phyloP scores from a whole-genome alignment of 2,329 filamentous ascomycete species.

The Colletotrichum scovillei region DNA sequence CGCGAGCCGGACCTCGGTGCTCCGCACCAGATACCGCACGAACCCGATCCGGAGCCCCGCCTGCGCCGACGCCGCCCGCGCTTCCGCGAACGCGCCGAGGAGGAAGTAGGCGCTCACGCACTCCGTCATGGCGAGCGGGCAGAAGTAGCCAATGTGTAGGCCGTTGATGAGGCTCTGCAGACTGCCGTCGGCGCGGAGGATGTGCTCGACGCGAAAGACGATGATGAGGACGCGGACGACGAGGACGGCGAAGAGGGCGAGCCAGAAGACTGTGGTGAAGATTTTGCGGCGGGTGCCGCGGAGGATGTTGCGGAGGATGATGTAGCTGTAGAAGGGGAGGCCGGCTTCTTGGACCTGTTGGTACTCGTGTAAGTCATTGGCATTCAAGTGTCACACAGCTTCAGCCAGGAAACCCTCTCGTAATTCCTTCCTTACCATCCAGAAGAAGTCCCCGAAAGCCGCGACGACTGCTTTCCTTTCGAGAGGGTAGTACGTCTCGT shows the following conservation, averaged over 20 bases:
- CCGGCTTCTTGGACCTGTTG: no score
- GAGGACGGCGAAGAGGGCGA: no score
- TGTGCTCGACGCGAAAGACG: slow-evolving; percentile 42
- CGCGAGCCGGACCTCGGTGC: neutral
- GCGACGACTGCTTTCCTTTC: neutral
- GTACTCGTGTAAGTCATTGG: no score
- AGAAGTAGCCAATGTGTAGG: slow-evolving; percentile 54
- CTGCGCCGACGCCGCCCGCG: neutral
- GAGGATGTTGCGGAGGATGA: no score
- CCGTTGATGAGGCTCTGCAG: slow-evolving; percentile 47
- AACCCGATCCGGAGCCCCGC: neutral
- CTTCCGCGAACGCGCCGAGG: neutral
- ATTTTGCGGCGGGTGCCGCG: no score
- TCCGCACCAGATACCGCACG: neutral
- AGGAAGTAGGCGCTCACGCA: slow-evolving; percentile 52
- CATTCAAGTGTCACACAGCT: no score
- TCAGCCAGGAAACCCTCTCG: no score
- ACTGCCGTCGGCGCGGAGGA: slow-evolving; percentile 40
- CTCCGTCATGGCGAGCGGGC: slow-evolving; percentile 52
- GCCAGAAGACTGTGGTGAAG: no score
- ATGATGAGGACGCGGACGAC: slow-evolving; percentile 40
- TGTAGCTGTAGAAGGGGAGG: no score
- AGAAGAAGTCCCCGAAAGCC: no score
- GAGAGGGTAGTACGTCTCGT: neutral
- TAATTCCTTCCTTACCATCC: no score